phyloP scores from a whole-genome alignment of 2,329 filamentous ascomycete genomes.

The Verticillium dahliae region DNA sequence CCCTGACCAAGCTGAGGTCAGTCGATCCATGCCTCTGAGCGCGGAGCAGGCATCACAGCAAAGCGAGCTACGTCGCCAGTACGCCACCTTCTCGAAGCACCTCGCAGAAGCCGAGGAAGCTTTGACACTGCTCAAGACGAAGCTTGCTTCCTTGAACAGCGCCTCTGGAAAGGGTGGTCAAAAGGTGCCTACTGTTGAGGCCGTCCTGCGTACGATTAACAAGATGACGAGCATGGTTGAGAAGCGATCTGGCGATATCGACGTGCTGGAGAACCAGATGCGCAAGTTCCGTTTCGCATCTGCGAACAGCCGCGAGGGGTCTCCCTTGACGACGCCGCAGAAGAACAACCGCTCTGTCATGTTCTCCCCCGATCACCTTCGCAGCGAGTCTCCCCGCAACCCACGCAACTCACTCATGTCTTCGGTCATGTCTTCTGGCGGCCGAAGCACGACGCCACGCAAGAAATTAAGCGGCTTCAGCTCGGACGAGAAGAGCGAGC shows the following conservation, averaged over 20 bases:
- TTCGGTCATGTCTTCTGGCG: constrained; percentile 28
- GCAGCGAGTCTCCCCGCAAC: constrained; percentile 30
- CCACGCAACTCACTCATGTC: constrained; percentile 35
- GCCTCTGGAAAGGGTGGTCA: constrained; percentile 35
- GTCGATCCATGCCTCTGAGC: constrained; percentile 67
- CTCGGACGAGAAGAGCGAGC: constrained; percentile 47
- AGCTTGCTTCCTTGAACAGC: constrained; percentile 55
- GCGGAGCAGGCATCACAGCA: constrained; percentile 81
- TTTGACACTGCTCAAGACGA: constrained; percentile 71
- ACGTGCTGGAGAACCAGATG: constrained; percentile 83
- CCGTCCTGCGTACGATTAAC: constrained; percentile 81
- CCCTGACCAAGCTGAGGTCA: constrained; percentile 56
- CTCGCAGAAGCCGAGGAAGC: constrained; percentile 76
- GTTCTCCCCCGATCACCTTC: constrained; percentile 33
- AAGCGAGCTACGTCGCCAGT: constrained; percentile 72
- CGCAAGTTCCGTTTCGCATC: constrained; percentile 58
- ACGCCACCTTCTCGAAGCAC: constrained; percentile 65
- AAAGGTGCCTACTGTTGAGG: constrained; percentile 77
- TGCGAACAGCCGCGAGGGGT: constrained; percentile 32
- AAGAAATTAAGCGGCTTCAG: constrained; percentile 59
- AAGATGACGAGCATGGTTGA: constrained; percentile 93
- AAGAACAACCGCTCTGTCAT: constrained; percentile 23
- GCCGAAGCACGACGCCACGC: constrained; percentile 37
- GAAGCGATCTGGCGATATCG: constrained; percentile 83
- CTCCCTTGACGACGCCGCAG: constrained; percentile 32